Evolutionary conservation across 2,329 filamentous ascomycete species (phyloP).

Genomic region (Diaporthe ampelina): DNA sequence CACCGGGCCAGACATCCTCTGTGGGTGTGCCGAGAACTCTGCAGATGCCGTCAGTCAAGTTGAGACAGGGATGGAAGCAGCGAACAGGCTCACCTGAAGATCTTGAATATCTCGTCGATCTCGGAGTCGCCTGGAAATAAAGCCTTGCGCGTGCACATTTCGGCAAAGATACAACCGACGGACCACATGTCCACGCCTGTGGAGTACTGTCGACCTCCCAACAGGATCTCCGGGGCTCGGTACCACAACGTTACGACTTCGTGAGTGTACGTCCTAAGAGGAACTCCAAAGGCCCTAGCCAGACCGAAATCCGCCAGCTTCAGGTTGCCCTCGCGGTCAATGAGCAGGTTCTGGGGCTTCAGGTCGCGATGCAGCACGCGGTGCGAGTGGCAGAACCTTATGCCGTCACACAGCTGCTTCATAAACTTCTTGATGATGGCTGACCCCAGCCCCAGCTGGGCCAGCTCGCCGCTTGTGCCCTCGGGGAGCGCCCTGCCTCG

Average conservation of each 20-base stretch:
- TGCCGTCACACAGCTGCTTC: constrained; percentile 84
- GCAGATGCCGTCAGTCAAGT: constrained; percentile 48
- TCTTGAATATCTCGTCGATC: constrained; percentile 96
- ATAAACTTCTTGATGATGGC: constrained; percentile 93
- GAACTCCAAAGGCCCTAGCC: constrained; percentile 90
- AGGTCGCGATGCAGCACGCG: constrained; percentile 86
- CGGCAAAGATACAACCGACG: constrained; percentile 89
- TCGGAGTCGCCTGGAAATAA: constrained; percentile 91
- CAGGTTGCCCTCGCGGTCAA: constrained; percentile 86
- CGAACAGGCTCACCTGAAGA: constrained; percentile 76
- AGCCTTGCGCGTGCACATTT: constrained; percentile 93
- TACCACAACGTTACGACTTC: constrained; percentile 95
- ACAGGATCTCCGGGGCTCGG: constrained; percentile 86
- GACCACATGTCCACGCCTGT: constrained; percentile 97
- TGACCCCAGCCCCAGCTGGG: constrained; percentile 79
- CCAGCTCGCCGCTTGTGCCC: constrained; percentile 74
- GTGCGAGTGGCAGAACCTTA: constrained; percentile 88
- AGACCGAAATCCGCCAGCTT: constrained; percentile 90
- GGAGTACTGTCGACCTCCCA: constrained; percentile 89
- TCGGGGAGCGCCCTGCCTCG: constrained; percentile 86
- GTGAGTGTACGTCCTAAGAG: constrained; percentile 89
- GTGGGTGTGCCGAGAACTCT: constrained; percentile 83
- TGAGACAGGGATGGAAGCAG: not conserved
- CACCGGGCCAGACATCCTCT: constrained; percentile 85
- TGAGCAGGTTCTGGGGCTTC: constrained; percentile 89